phyloP scores from a whole-genome alignment of 2,329 filamentous ascomycete genomes.

The Venturia asperata region DNA sequence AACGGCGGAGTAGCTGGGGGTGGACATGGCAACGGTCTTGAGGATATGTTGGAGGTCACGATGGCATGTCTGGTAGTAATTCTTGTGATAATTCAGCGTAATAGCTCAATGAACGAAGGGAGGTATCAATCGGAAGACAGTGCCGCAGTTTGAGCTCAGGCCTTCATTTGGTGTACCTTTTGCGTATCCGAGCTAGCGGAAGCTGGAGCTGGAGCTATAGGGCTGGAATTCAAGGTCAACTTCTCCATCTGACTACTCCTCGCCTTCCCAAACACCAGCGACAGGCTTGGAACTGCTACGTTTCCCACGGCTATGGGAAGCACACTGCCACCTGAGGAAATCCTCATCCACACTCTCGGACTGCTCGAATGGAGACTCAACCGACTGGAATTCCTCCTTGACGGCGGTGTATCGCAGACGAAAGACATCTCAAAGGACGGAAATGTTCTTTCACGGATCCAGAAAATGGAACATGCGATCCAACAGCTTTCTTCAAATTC shows the following conservation, averaged over 20 bases:
- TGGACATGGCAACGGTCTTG: neutral
- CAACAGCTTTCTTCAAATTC: conserved; percentile 31
- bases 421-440: conserved; percentile 24
- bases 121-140: neutral
- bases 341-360: conserved; percentile 36
- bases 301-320: neutral
- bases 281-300: neutral
- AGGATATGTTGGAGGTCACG: neutral
- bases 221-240: neutral
- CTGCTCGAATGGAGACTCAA: conserved; percentile 40
- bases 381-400: conserved; percentile 38
- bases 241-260: neutral
- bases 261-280: neutral
- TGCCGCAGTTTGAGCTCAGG: neutral
- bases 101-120: neutral
- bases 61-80: conserved; percentile 1
- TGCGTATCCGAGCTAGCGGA: neutral
- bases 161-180: neutral
- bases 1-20: conserved; percentile 5
- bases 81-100: neutral
- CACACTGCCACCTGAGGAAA: conserved; percentile 24
- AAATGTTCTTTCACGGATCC: conserved; percentile 31
- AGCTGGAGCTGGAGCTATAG: neutral
- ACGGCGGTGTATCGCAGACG: conserved; percentile 29
- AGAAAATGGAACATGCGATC: conserved; percentile 32